A percentile compares a stretch with the other conserved stretches of the same genome.
phyloP scores from a whole-genome alignment of 1,139 yeast species.

The Blastobotrys illinoisensis region DNA sequence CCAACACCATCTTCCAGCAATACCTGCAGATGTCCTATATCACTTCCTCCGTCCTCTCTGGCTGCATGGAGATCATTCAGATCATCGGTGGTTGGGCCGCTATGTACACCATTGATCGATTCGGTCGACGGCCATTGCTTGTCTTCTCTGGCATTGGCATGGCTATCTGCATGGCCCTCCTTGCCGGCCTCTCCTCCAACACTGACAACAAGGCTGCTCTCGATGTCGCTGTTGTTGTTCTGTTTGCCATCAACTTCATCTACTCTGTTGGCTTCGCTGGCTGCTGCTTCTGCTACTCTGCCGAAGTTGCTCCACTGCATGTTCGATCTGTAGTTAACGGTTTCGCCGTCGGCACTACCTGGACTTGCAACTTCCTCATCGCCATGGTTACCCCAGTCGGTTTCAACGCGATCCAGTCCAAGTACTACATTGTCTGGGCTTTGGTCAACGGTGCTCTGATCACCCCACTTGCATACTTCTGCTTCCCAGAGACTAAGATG shows the following conservation, averaged over 20 bases:
- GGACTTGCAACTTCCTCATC: constrained; percentile 43
- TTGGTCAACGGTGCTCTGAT: constrained; percentile 24
- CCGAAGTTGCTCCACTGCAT: constrained; percentile 58
- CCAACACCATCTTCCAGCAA: constrained; percentile 39
- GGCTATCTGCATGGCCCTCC: constrained; percentile 20
- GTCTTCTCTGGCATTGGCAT: constrained; percentile 19
- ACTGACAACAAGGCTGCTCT: constrained; percentile 16
- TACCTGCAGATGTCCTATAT: constrained; percentile 39
- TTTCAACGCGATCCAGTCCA: constrained; percentile 34
- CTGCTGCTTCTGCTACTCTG: constrained; percentile 39
- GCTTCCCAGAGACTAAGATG: constrained; percentile 40
- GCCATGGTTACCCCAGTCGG: constrained; percentile 40
- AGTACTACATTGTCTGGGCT: constrained; percentile 36
- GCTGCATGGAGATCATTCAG: constrained; percentile 40
- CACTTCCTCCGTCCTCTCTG: constrained; percentile 35
- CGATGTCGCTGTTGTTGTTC: constrained; percentile 21
- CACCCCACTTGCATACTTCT: constrained; percentile 37
- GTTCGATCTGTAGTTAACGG: constrained; percentile 57
- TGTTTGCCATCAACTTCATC: constrained; percentile 20
- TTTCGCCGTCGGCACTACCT: constrained; percentile 34
- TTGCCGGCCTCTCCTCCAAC: constrained; percentile 22
- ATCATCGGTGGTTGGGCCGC: constrained; percentile 20
- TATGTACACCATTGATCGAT: constrained; percentile 18
- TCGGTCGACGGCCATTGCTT: constrained; percentile 18
- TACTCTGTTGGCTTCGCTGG: constrained; percentile 23